These are phyloP conservation scores for Xylariaceae sp. DNA, from an alignment of 2,329 filamentous ascomycete species.

Conservation along the genomic window DNA sequence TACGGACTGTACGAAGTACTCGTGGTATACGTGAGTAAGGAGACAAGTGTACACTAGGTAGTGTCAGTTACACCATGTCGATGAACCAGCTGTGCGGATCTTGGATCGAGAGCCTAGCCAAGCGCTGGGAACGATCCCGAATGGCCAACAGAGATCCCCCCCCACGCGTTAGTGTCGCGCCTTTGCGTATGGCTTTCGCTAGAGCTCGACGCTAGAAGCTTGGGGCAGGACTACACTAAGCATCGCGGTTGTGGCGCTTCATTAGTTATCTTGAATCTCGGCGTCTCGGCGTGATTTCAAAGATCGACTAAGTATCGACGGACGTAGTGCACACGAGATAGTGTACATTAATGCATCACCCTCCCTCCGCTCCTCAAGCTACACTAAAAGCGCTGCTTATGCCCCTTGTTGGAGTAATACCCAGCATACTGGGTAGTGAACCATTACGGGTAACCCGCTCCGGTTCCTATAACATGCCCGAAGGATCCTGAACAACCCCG, in stretches of 20 bases:
- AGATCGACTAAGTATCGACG: too few species aligned
- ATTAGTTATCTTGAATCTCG: background rate
- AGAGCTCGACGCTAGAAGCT: background rate
- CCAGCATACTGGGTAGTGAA: too few species aligned
- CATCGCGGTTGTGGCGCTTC: slow-evolving; percentile 18
- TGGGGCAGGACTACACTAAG: background rate
- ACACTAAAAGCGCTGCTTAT: too few species aligned
- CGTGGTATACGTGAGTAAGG: background rate
- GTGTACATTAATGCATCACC: too few species aligned
- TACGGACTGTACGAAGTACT: too few species aligned
- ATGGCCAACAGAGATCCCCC: slow-evolving; percentile 8
- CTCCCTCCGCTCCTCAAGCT: too few species aligned
- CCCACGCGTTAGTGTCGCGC: slow-evolving; percentile 3
- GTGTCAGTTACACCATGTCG: background rate
- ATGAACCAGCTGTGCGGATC: slow-evolving; percentile 18
- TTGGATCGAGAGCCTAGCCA: slow-evolving; percentile 19
- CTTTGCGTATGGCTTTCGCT: background rate
- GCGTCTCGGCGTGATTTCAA: too few species aligned
- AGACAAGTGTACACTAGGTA: background rate
- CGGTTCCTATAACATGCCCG: too few species aligned
- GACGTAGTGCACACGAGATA: too few species aligned
- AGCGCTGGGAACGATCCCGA: slow-evolving; percentile 19
- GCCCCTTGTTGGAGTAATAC: too few species aligned
- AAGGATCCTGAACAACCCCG: background rate
- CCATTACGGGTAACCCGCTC: too few species aligned